These are phyloP conservation scores for Fusarium floridanum DNA, from an alignment of 2,329 filamentous ascomycete species.

Conservation along the genomic window DNA sequence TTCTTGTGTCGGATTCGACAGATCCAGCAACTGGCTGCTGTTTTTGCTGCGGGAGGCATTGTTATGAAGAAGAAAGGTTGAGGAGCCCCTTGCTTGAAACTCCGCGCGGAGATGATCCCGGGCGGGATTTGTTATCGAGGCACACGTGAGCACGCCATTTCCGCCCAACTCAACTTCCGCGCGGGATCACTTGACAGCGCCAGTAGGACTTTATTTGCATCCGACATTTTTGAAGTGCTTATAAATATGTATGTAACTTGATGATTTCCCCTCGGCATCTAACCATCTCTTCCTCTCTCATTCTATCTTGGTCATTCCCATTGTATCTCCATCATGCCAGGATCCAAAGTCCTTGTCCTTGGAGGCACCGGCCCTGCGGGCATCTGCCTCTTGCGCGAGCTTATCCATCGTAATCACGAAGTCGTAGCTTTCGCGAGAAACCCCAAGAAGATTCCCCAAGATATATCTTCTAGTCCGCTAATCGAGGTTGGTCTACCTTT, in stretches of 20 bases:
- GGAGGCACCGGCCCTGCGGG: conserved; percentile 51
- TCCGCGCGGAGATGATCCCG: neutral
- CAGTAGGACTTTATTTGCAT: too few species aligned
- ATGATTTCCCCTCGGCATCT: neutral
- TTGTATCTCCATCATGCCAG: neutral
- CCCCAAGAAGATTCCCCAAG: conserved; percentile 16
- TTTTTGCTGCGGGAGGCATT: neutral
- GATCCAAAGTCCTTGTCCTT: conserved; percentile 40
- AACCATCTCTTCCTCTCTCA: neutral
- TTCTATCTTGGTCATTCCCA: too few species aligned
- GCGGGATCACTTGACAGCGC: neutral
- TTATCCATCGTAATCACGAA: conserved; percentile 43
- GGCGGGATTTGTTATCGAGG: neutral
- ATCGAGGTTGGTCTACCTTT: conserved; percentile 13
- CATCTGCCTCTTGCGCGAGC: conserved; percentile 48
- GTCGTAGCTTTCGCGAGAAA: conserved; percentile 38
- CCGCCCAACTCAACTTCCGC: neutral
- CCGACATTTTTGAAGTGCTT: neutral
- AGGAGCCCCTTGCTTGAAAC: neutral
- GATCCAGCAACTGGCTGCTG: conserved; percentile 19
- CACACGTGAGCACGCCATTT: neutral
- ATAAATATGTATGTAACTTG: neutral
- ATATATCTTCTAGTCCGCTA: neutral
- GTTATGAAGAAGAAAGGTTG: neutral
- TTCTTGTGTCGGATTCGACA: conserved; percentile 32